Percentiles rank a stretch among this genome's conserved stretches.
phyloP scores from a whole-genome alignment of 2,329 filamentous ascomycete genomes.

The Mycosphaerella sp. region DNA sequence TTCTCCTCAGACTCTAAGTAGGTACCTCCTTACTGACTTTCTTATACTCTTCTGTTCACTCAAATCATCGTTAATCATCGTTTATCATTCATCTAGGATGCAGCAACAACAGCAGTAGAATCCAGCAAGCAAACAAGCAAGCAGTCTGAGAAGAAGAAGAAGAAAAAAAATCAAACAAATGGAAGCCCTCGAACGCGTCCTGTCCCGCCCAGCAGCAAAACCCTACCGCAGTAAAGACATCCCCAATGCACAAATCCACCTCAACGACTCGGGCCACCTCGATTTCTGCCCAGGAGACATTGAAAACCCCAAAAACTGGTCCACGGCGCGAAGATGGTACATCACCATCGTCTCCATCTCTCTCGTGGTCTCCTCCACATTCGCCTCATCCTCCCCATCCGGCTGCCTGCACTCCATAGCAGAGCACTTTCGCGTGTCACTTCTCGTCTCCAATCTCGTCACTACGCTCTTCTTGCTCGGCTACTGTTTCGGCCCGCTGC shows the following conservation, averaged over 20 bases:
- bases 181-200: slow-evolving; percentile 38
- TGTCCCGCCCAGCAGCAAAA: slow-evolving; percentile 50
- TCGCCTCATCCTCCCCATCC: slow-evolving; percentile 45
- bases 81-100: too few species aligned
- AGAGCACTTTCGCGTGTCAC: slow-evolving; percentile 44
- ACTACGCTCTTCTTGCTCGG: slow-evolving; percentile 29
- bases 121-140: too few species aligned
- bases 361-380: slow-evolving; percentile 51
- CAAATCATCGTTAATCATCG: too few species aligned
- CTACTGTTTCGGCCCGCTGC: slow-evolving; percentile 55
- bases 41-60: too few species aligned
- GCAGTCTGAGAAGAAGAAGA: neutral
- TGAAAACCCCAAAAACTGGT: slow-evolving; percentile 48
- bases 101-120: too few species aligned
- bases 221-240: slow-evolving; percentile 45
- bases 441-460: slow-evolving; percentile 34
- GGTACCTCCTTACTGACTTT: too few species aligned
- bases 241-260: slow-evolving; percentile 36
- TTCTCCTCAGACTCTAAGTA: too few species aligned
- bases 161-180: neutral
- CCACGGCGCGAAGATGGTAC: slow-evolving; percentile 31
- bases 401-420: slow-evolving; percentile 38
- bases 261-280: slow-evolving; percentile 48
- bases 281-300: slow-evolving; percentile 49
- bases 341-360: slow-evolving; percentile 41